phyloP scores from a whole-genome alignment of 495 filamentous ascomycete species.

The Xylaria bambusicola region DNA sequence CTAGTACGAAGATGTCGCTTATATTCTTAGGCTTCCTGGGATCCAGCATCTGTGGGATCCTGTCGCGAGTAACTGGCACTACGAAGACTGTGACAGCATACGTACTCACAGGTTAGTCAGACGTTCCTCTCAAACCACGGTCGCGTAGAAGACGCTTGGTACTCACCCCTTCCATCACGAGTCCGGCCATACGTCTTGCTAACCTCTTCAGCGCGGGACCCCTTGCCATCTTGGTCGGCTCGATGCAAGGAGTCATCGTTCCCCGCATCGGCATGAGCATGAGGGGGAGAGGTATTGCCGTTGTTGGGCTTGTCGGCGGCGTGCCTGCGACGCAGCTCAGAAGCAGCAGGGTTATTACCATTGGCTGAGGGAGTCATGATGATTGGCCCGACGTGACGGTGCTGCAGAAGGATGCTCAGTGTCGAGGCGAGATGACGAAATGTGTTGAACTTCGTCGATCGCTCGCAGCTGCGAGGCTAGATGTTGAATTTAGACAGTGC shows the following conservation, averaged over 20 bases:
- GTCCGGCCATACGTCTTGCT: slow-evolving; percentile 89
- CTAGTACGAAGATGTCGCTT: slow-evolving; percentile 79
- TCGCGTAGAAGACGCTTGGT: background rate
- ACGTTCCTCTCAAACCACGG: slow-evolving; percentile 10
- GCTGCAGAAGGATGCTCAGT: background rate
- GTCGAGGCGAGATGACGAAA: slow-evolving; percentile 10
- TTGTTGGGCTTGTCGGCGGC: background rate
- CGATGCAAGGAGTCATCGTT: background rate
- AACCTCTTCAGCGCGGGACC: slow-evolving; percentile 45
- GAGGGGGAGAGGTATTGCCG: slow-evolving; percentile 12
- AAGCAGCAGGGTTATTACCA: slow-evolving; percentile 10
- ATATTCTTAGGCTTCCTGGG: slow-evolving; percentile 95
- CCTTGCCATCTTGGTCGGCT: slow-evolving; percentile 20
- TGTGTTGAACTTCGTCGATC: slow-evolving; percentile 21
- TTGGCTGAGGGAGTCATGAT: slow-evolving; percentile 18
- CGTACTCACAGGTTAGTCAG: background rate
- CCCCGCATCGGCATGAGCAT: slow-evolving; percentile 15
- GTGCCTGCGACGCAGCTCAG: slow-evolving; percentile 20
- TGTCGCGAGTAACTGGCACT: slow-evolving; percentile 95
- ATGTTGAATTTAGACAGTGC: slow-evolving; percentile 16
- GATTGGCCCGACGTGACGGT: slow-evolving; percentile 12
- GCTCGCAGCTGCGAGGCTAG: slow-evolving; percentile 17
- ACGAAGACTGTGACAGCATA: slow-evolving; percentile 70
- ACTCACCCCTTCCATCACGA: slow-evolving; percentile 83
- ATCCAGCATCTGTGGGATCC: slow-evolving; percentile 95